phyloP scores from a whole-genome alignment of 2,329 filamentous ascomycete genomes.

The Grosmannia serpens region DNA sequence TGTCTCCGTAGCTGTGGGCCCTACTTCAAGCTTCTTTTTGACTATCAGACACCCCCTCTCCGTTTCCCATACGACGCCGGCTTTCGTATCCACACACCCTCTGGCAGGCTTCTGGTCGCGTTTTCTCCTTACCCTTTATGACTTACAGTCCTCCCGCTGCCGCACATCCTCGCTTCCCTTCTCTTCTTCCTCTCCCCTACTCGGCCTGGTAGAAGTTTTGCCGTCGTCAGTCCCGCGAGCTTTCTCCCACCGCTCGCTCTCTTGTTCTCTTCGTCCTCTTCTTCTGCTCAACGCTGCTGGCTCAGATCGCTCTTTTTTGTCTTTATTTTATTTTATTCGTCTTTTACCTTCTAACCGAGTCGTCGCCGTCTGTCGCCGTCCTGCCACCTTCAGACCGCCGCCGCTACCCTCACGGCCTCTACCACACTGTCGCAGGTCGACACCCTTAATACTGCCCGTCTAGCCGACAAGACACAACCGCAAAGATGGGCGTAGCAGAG shows the following conservation, averaged over 20 bases:
- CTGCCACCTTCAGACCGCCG: no score
- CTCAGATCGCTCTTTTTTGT: constrained; percentile 39
- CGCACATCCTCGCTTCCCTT: constrained; percentile 7
- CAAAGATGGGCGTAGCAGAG: constrained; percentile 26
- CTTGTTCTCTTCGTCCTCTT: constrained; percentile 18
- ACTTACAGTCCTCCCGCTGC: constrained; percentile 21
- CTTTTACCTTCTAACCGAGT: background rate
- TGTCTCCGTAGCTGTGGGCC: background rate
- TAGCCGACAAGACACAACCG: constrained; percentile 14
- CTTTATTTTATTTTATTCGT: background rate
- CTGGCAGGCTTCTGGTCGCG: background rate
- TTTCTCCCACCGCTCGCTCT: constrained; percentile 24
- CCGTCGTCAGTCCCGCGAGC: constrained; percentile 23
- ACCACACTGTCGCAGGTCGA: constrained; percentile 43
- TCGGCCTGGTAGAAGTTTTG: constrained; percentile 34
- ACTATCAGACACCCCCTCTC: background rate
- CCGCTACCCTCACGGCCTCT: no score
- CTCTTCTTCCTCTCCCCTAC: constrained; percentile 19
- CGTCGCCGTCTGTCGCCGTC: background rate
- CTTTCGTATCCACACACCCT: background rate
- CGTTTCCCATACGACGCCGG: background rate
- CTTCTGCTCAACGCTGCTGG: constrained; percentile 41
- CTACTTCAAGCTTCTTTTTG: background rate
- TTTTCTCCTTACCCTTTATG: constrained; percentile 22
- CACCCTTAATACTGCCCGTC: constrained; percentile 22